phyloP scores from a whole-genome alignment of 495 filamentous ascomycete genomes.

The Podospora conica region DNA sequence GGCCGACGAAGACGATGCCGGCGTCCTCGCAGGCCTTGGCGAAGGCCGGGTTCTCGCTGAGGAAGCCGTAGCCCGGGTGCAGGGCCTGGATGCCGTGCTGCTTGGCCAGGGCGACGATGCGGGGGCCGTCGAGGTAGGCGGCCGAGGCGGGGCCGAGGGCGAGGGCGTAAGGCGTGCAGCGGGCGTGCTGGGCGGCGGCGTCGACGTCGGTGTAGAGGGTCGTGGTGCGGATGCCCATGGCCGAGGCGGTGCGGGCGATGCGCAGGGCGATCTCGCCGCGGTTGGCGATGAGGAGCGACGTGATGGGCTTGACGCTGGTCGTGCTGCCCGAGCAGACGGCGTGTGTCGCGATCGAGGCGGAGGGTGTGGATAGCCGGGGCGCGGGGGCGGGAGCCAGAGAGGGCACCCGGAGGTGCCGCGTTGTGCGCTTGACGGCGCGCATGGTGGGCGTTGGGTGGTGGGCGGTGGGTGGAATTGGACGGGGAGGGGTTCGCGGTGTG shows the following conservation, averaged over 20 bases:
- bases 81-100: conserved; percentile 78
- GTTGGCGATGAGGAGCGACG: conserved; percentile 91
- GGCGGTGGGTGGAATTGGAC: conserved; percentile 13
- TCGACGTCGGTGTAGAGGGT: conserved; percentile 95
- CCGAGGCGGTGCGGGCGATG: conserved; percentile 76
- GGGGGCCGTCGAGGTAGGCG: conserved; percentile 87
- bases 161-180: conserved; percentile 72
- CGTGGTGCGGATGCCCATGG: conserved; percentile 87
- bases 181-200: conserved; percentile 77
- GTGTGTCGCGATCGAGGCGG: conserved; percentile 19
- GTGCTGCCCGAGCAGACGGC: conserved; percentile 23
- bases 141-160: conserved; percentile 74
- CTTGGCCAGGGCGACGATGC: conserved; percentile 83
- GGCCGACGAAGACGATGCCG: conserved; percentile 90
- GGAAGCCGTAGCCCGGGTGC: conserved; percentile 95
- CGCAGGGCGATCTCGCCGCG: conserved; percentile 95
- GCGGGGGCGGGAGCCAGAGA: conserved; percentile 7
- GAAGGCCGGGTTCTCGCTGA: conserved; percentile 91
- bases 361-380: conserved; percentile 7
- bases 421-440: conserved; percentile 32
- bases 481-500: not conserved
- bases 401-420: conserved; percentile 22
- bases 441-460: conserved; percentile 13
- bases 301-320: conserved; percentile 49
- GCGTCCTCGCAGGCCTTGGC: conserved; percentile 84